A percentile compares a stretch with the other conserved stretches of the same genome.
phyloP scores from a whole-genome alignment of 192 early-diverging fungal genomes.

The Backusella tarrabulga region DNA sequence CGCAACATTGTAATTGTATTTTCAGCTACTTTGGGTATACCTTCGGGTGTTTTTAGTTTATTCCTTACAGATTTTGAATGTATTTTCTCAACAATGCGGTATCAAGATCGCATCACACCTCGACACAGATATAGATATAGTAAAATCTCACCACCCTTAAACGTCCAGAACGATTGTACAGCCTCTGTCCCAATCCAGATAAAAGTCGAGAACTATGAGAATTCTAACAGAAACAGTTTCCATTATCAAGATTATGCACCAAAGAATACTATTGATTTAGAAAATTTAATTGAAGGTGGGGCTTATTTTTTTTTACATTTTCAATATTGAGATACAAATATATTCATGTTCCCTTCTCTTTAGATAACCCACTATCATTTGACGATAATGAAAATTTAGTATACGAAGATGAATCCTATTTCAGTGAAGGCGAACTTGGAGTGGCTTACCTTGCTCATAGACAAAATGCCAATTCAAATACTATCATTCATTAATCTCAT shows the following conservation, averaged over 20 bases:
- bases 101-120: not conserved
- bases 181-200: not conserved
- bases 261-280: conserved; percentile 35
- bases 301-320: not conserved
- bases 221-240: conserved; percentile 40
- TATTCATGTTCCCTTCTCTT: not conserved
- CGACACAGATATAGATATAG: not conserved
- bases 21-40: conserved; percentile 91
- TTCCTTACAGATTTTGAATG: conserved; percentile 87
- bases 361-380: not conserved
- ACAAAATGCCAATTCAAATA: conserved; percentile 3
- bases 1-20: conserved; percentile 97
- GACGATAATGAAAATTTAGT: not conserved
- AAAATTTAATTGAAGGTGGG: conserved; percentile 33
- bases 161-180: not conserved
- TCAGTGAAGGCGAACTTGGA: conserved; percentile 10
- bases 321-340: too few species aligned
- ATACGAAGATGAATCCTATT: conserved; percentile 10
- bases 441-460: conserved; percentile 5
- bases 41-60: conserved; percentile 88
- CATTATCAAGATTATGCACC: conserved; percentile 43
- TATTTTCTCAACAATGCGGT: conserved; percentile 60
- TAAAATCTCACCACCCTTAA: not conserved
- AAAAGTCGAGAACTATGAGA: not conserved
- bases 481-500: not conserved